Base-by-base conservation (phyloP, 768 basidiomycete species). In the Mycena haematopus region DNA sequence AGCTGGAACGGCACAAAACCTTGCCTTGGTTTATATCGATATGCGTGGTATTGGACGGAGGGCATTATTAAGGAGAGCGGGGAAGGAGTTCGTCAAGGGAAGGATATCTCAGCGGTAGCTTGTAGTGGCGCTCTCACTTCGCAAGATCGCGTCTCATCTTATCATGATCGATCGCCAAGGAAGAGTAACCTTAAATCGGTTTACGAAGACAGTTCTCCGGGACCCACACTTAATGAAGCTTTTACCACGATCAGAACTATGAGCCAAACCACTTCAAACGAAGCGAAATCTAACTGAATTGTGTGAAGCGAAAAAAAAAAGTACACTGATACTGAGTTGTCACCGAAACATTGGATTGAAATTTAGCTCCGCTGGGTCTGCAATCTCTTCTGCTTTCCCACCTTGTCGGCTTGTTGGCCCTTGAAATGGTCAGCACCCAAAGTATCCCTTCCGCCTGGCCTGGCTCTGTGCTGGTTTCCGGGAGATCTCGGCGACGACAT, bases 11-110 rank as follows among this genome's bases (percentile, higher is more conserved):
- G 88, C 87, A 35, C 78, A 84, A 63, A 92, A 93, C 74, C 85
- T 91, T 14, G 87, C 83, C 4, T 77, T 92, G 38, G 88, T 93
- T 22, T 93, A 92, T 73, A 82, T 93, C 42, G 91, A 93, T 71
- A 81, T 89, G 79, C 75, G 81, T 2, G 90, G 91, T 0, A 84
- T 93, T 38, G 91, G 90, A 10, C 78, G 90, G 59, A 78, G 84
- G 49, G 91, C 90, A 14, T 72, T 93, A 55, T 73, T 93, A 70
- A 88, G 80, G 77, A 82, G 80, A 61, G 85, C 81, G 0, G 87
- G 86, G 21, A 85, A 77, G 78, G 80, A 82, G 44, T 86, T 82
- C 68, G 77, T 89, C 19, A 60, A 60, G 38, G 59, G 59, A 3
- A 24, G 59, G 14, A 14, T 60, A 5, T 47, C 27, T 10, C 50